Evolutionary conservation across 2,329 filamentous ascomycete species (phyloP).

Genomic region (Alternaria sp.): DNA sequence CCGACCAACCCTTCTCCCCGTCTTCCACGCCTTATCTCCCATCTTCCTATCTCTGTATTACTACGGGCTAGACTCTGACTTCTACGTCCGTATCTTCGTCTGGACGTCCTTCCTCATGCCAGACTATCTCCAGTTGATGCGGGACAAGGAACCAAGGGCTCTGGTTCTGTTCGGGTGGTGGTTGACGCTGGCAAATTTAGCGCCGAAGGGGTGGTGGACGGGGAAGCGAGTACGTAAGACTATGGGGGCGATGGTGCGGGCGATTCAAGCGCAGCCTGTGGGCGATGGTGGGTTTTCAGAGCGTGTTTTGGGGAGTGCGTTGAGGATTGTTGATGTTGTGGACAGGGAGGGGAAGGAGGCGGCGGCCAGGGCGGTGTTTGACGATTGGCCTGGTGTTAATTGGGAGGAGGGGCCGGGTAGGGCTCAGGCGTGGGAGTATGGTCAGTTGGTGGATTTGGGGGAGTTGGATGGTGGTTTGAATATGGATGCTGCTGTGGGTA

Average conservation of each 20-base stretch:
- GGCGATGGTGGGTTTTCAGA: slow-evolving; percentile 15
- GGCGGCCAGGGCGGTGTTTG: slow-evolving; percentile 35
- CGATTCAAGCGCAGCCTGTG: slow-evolving; percentile 13
- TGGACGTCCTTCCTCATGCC: slow-evolving; percentile 40
- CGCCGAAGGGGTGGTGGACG: slow-evolving; percentile 38
- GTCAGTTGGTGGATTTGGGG: slow-evolving; percentile 10
- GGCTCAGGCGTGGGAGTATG: slow-evolving; percentile 28
- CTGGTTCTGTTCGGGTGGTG: slow-evolving; percentile 39
- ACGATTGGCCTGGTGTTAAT: slow-evolving; percentile 31
- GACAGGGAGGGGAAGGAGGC: slow-evolving; percentile 21
- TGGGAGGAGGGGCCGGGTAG: slow-evolving; percentile 34
- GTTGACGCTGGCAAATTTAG: slow-evolving; percentile 31
- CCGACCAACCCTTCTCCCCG: slow-evolving; percentile 27
- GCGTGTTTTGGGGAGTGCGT: slow-evolving; percentile 26
- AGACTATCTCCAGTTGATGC: slow-evolving; percentile 34
- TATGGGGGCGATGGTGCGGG: slow-evolving; percentile 29
- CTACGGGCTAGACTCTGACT: slow-evolving; percentile 35
- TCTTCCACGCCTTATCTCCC: slow-evolving; percentile 38
- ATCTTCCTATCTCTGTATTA: slow-evolving; percentile 44
- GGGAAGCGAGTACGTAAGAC: slow-evolving; percentile 16
- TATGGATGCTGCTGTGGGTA: background rate
- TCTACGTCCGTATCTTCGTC: slow-evolving; percentile 37
- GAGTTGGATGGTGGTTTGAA: background rate
- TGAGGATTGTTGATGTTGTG: slow-evolving; percentile 20
- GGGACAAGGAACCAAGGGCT: slow-evolving; percentile 30